phyloP scores from a whole-genome alignment of 371 early-diverging fungal genomes.

The Synchytrium microbalum region DNA sequence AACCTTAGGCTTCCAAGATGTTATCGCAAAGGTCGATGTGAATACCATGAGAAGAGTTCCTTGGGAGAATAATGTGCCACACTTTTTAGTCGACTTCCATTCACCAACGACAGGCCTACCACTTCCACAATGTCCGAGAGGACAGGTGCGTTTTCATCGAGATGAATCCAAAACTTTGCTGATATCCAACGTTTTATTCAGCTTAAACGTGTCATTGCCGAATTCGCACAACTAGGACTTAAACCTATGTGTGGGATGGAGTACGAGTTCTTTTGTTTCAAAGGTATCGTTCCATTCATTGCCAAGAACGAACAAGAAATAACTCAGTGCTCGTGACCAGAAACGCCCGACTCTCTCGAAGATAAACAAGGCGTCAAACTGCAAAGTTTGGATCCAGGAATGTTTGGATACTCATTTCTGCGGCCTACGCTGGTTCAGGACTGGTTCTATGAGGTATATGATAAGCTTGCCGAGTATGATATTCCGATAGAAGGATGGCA shows the following conservation, averaged over 20 bases:
- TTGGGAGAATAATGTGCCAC: conserved; percentile 68
- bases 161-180: too few species aligned
- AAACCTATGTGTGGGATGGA: conserved; percentile 65
- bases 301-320: background rate
- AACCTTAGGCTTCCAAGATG: conserved; percentile 58
- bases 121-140: conserved; percentile 59
- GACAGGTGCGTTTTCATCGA: too few species aligned
- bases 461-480: conserved; percentile 51
- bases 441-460: conserved; percentile 65
- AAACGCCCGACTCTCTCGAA: conserved; percentile 54
- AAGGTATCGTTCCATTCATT: conserved; percentile 41
- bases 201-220: conserved; percentile 44
- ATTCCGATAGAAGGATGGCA: conserved; percentile 72
- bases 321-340: conserved; percentile 26
- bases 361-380: conserved; percentile 49
- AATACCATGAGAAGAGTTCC: conserved; percentile 61
- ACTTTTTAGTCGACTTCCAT: conserved; percentile 61
- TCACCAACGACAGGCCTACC: conserved; percentile 48
- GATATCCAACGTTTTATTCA: too few species aligned
- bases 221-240: conserved; percentile 33
- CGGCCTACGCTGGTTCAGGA: conserved; percentile 62
- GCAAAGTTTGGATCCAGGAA: conserved; percentile 59
- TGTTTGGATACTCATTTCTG: conserved; percentile 76
- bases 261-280: conserved; percentile 77
- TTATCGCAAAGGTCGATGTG: conserved; percentile 62